Evolutionary conservation across 139 green algal genomes (phyloP), one percentile per base, ranked within the genome.

Genomic region (Pseudopediastrum boryanum): DNA sequence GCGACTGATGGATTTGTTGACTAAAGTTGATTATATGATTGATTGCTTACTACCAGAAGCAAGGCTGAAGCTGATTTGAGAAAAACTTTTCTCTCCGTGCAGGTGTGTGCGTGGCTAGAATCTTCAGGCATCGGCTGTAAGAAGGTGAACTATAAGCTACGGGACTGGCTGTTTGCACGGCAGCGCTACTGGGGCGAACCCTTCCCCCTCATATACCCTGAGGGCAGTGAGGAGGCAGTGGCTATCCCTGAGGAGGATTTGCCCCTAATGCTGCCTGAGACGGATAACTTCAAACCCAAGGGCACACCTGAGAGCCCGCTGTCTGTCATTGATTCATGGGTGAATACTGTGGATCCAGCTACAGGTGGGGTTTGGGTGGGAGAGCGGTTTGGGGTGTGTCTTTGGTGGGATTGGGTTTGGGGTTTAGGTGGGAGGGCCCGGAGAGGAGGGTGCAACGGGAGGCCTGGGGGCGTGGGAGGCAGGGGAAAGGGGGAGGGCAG

Each of bases 111-210:
- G 16, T 92, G 87, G 87, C 74, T 92, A 19, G 73, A 83, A 44
- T 31, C n/a, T 4, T 62, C 75, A 19, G 67, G 72, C 52, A 25
- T 76, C 7, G 86, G 88, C 62, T 52, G 51, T 9, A 41, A 54
- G 8, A 83, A 97, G 78, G 86, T 96, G 69, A 99, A 99, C 84
- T 99, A 95, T 90, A 99, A 98, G 85, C 90, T 99, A 59, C 84
- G 96, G 1, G 96, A 99, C 88, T 99, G 96, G 96, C 90, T 99
- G 64, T 99, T 99, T 85, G 96, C 96, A 2, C 86, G 96, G 39
- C 96, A 99, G 89, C 86, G 96, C 7, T 99, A 99, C 86, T 99
- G 96, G 96, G 96, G 96, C 1, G 96, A 99, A 84, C 96, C 96
- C 36, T 99, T 99, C 87, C 96, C 96, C n/a, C 85, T 99, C 6